These are phyloP conservation scores for Lotus japonicus DNA, from an alignment of 306 rosid genomes.

Conservation along the genomic window DNA sequence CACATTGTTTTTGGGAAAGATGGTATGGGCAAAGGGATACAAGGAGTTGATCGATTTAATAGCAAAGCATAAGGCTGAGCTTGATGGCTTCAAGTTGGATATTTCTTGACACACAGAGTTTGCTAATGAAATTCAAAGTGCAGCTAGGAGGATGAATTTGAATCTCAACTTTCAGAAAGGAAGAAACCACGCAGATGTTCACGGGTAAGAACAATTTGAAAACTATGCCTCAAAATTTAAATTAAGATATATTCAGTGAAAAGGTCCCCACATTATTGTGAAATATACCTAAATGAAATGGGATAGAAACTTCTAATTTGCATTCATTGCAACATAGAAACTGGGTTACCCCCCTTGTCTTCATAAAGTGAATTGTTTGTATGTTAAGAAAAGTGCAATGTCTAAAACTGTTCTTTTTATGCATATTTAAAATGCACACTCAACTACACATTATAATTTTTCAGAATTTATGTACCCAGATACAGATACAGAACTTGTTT, in stretches of 20 bases:
- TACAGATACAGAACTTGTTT: not conserved
- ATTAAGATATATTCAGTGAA: not conserved
- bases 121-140: constrained; percentile 75
- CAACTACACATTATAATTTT: not conserved
- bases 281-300: not conserved
- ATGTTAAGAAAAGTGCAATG: not conserved
- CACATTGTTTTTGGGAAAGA: constrained; percentile 97
- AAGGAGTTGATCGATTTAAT: constrained; percentile 79
- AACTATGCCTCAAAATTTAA: not conserved
- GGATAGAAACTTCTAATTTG: constrained; percentile 2
- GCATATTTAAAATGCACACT: not conserved
- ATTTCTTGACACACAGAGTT: constrained; percentile 94
- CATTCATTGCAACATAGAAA: constrained; percentile 12
- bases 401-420: not conserved
- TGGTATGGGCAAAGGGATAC: constrained; percentile 99
- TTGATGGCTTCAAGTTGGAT: constrained; percentile 84
- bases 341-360: not conserved
- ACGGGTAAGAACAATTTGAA: constrained; percentile 58
- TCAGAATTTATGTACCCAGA: not conserved
- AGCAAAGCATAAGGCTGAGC: constrained; percentile 67
- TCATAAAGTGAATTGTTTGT: constrained; percentile 1
- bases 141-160: constrained; percentile 75
- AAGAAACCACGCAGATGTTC: constrained; percentile 94
- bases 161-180: constrained; percentile 89
- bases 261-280: not conserved